Evolutionary conservation across 768 basidiomycete genomes (phyloP).

Genomic region (Hericium erinaceus): DNA sequence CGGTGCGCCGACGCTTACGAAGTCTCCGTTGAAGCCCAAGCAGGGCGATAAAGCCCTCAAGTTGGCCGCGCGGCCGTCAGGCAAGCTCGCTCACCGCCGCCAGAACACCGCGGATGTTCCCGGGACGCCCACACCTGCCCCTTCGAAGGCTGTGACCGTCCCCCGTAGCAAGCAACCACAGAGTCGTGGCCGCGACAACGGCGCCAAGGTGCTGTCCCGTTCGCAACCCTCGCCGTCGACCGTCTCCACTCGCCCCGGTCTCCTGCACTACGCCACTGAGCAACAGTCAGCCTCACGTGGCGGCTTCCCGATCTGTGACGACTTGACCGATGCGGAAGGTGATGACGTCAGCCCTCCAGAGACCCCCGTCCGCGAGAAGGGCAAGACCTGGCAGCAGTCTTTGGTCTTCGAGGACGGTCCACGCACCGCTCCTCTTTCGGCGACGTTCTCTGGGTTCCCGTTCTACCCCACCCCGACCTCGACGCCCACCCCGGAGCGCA

Average conservation of each 20-base stretch:
- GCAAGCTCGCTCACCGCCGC: conserved; percentile 53
- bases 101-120: conserved; percentile 25
- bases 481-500: conserved; percentile 28
- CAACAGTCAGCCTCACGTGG: conserved; percentile 17
- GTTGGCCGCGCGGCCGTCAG: conserved; percentile 38
- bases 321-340: conserved; percentile 41
- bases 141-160: conserved; percentile 41
- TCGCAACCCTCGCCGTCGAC: conserved; percentile 36
- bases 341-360: conserved; percentile 32
- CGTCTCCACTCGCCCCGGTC: conserved; percentile 26
- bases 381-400: conserved; percentile 23
- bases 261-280: conserved; percentile 24
- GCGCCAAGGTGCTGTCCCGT: conserved; percentile 28
- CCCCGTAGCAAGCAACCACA: conserved; percentile 25
- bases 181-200: neutral
- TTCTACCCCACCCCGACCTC: conserved; percentile 30
- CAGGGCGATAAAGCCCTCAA: conserved; percentile 26
- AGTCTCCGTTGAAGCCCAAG: conserved; percentile 19
- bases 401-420: conserved; percentile 28
- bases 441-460: conserved; percentile 27
- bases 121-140: conserved; percentile 25
- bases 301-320: conserved; percentile 66
- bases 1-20: conserved; percentile 20
- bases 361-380: conserved; percentile 39
- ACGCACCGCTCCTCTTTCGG: conserved; percentile 42